Conservation (phyloP, 495 filamentous ascomycete species). For the Beverwykella pulmonaria region DNA sequence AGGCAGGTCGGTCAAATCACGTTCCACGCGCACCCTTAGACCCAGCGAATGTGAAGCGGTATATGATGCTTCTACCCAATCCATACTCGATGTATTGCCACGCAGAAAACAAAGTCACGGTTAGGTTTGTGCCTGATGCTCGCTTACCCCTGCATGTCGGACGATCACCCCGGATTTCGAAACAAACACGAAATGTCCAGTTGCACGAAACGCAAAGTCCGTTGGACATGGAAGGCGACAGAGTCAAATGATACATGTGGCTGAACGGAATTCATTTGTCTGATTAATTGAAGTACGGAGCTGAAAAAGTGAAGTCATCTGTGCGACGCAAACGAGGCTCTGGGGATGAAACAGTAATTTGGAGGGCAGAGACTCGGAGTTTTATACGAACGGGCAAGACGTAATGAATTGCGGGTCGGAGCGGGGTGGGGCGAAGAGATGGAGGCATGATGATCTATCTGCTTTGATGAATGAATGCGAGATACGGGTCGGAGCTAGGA, state of each 20-base stretch:
- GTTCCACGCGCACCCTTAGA: too few relatives aligned
- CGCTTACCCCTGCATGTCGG: background rate
- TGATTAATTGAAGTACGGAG: background rate
- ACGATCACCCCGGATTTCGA: background rate
- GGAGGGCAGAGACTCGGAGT: background rate
- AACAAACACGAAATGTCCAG: background rate
- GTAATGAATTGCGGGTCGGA: background rate
- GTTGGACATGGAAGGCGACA: background rate
- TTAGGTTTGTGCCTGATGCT: too few relatives aligned
- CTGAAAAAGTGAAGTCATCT: constrained; percentile 1
- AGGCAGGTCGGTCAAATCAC: too few relatives aligned
- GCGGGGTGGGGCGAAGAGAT: background rate
- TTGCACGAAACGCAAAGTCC: background rate
- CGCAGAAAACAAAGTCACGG: too few relatives aligned
- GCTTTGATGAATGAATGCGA: background rate
- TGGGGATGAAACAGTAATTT: background rate
- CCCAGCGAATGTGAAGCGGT: too few relatives aligned
- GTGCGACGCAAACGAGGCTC: background rate
- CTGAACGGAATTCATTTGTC: background rate
- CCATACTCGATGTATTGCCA: too few relatives aligned
- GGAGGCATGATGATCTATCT: background rate
- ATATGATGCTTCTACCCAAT: too few relatives aligned
- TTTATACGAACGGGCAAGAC: background rate
- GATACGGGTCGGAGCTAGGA: background rate
- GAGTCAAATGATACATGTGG: background rate